Base-by-base conservation (phyloP, 345 rosid species). In the Psidium friedrichsthalianum region DNA sequence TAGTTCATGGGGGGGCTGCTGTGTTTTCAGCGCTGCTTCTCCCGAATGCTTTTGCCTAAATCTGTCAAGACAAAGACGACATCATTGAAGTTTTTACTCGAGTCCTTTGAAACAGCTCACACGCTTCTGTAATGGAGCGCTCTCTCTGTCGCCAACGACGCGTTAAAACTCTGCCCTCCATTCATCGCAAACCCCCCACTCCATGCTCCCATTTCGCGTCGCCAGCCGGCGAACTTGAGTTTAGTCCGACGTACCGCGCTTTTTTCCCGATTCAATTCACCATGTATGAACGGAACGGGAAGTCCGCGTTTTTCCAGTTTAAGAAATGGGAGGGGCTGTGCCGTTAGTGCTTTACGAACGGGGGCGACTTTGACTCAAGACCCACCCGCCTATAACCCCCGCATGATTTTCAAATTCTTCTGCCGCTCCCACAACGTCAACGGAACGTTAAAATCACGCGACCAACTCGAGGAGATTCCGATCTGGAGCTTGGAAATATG, bases 111-210 rank as follows among this genome's bases (percentile, higher is more conserved):
- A 6, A 27, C 40, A 2, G 74, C 1, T 53, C 55, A 5, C 6
- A 2, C 55, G 2, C 55, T 53, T 53, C 55, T 53, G 55, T 53
- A 53, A 53, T 21, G 21, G 55, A 18, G 21, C 7, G 16, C 55
- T 53, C 69, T 58, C 32, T 58, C 18, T 58, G 36, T 58, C 0
- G 18, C 69, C 36, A 58, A n/a, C 18, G n/a, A n/a, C 2, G 4
- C 18, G 0, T n/a, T 2, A 0, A 0, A 58, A 58, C 27, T 16
- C 69, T 29, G 69, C n/a, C n/a, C 18, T 58, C 8, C 3, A 6
- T n/a, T 58, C 36, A 1, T 29, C 3, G 8, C 36, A 15, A 47
- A 36, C 49, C 49, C 49, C 36, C 15, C 69, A 2, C 21, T 61
- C 3, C 74, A 3, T 15, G 20, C 13, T 32, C 74, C 74, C 74